Base-by-base conservation (phyloP, 2,329 filamentous ascomycete species). In the Sporothrix inflata region DNA sequence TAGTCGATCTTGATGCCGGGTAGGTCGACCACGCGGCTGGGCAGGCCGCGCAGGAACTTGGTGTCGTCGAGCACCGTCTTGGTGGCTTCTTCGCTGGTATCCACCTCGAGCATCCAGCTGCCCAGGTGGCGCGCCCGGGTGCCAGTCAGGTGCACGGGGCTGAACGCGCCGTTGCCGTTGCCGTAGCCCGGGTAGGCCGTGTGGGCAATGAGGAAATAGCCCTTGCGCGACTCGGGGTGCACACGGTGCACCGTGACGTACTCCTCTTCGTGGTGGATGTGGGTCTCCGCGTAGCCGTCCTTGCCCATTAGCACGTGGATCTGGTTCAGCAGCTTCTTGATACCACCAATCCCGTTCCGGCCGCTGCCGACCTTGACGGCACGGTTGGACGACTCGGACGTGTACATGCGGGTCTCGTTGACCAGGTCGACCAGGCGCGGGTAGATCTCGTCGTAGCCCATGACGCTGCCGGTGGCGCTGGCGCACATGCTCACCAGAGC, bases 391-490 rank as follows among this genome's bases (percentile, higher is more conserved):
- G 90, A 94, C 72, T 89, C 86, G 0, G 94, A 96, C 0, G 89
- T 89, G 81, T 99, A 99, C 1, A 91, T 84, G 45, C 96, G 88
- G 30, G 88, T 97, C 81, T 99, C 96, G 70, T 93, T 89, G 19
- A 99, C 96, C 19, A 99, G 87, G 77, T 99, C 94, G n/a, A 99
- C 89, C 71, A 98, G 86, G 76, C 92, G 91, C 0, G 96, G 96
- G 77, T 98, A 99, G 73, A 98, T 90, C 81, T 99, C 96, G 79
- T 99, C 96, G 78, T 97, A 98, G 1, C 96, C 96, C 90, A 98
- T 97, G 65, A 98, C 96, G 79, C 96, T 98, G 60, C 96, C 96
- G 8, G 92, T 94, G 1, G 95, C 94, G 77, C 94, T 97, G 30
- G 94, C 90, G 81, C 97, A 99, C 94, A 99, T 98, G 79, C 91